Base-by-base conservation (phyloP, 345 rosid genomes). In the Dipteronia dyeriana region DNA sequence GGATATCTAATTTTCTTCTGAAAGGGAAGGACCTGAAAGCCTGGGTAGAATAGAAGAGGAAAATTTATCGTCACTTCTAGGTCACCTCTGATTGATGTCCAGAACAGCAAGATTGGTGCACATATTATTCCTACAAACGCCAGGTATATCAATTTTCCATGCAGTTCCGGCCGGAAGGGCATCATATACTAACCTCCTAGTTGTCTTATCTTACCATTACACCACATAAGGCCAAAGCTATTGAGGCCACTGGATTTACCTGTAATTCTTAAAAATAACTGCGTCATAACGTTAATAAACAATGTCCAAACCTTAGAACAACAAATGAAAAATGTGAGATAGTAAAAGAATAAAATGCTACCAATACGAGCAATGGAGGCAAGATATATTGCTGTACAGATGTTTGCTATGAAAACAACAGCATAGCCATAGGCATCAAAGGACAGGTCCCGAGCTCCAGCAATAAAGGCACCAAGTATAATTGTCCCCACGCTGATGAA, bases 371-470 rank as follows among this genome's bases (percentile, higher is more conserved):
- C 86, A 69, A 90, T 92, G 70, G 90, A 86, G 49, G 93, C 90
- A 72, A 90, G 93, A 86, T 92, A 92, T 68, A 87, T 71, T 25
- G 94, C 94, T 12, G 97, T 86, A 47, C 91, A 84, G 77, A 90
- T 78, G 86, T 92, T 92, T 54, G 97, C 94, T 13, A 80, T 63
- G 86, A 92, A 90, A 72, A 90, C 91, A 71, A 92, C 62, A 80
- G 83, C 84, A 85, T 92, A 92, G 74, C 94, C 91, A 82, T 90
- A 86, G 79, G 86, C 87, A 80, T 90, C 94, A 83, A 87, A 92
- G 39, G 94, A 87, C 76, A 90, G 84, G 86, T 92, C 97, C 71
- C 93, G 82, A 13, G 89, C 85, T 83, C 97, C 97, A 57, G 94
- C 94, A 76, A 90, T 73, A 61, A 92, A 75, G 68, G 92, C 90